Evolutionary conservation across 768 basidiomycete species (phyloP).

Genomic region (Steccherinum ochraceum): DNA sequence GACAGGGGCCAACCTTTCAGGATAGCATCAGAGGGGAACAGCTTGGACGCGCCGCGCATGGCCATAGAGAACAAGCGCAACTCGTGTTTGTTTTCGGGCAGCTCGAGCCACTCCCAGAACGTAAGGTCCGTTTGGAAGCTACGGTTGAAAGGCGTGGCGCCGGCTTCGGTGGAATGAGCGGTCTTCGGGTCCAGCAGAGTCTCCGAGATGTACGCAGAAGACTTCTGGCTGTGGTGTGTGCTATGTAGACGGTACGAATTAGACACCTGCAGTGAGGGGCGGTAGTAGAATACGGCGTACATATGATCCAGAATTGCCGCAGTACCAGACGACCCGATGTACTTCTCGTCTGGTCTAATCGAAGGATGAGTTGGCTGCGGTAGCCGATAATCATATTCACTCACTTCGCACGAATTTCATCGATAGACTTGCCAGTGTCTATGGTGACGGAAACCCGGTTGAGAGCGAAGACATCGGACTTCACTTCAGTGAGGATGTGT

Average conservation of each 20-base stretch:
- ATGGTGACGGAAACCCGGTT: constrained; percentile 17
- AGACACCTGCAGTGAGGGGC: not conserved
- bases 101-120: not conserved
- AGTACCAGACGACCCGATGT: constrained; percentile 4
- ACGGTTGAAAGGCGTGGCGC: constrained; percentile 8
- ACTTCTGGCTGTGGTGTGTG: constrained; percentile 14
- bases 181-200: constrained; percentile 16
- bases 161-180: constrained; percentile 11
- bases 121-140: constrained; percentile 8
- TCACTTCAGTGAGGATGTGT: constrained; percentile 26
- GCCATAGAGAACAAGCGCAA: not conserved
- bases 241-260: constrained; percentile 10
- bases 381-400: not conserved
- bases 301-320: constrained; percentile 3
- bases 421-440: constrained; percentile 14
- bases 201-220: constrained; percentile 14
- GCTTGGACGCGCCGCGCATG: not conserved
- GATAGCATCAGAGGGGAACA: not conserved
- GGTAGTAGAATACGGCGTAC: not conserved
- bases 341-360: constrained; percentile 6
- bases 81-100: not conserved
- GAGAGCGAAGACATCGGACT: constrained; percentile 24
- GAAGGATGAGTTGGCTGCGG: too few species aligned
- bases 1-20: not conserved
- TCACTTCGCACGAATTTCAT: constrained; percentile 3